phyloP scores from a whole-genome alignment of 2,329 filamentous ascomycete species.

The Aspergillus versicolor region DNA sequence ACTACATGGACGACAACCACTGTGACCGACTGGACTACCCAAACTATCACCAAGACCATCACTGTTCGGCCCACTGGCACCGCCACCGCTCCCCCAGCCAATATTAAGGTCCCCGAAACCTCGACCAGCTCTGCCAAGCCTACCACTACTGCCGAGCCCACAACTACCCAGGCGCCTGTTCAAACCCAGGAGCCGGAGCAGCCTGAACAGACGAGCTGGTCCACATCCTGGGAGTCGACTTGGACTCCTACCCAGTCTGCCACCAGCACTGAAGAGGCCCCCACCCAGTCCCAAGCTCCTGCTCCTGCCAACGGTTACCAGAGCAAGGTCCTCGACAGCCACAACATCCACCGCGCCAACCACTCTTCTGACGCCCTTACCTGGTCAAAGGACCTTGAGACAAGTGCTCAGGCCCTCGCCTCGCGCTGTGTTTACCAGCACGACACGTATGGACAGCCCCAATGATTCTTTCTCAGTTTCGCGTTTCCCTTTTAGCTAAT shows the following conservation, averaged over 20 bases:
- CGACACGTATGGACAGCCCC: constrained; percentile 59
- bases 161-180: constrained; percentile 1
- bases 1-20: constrained; percentile 18
- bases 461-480: background rate
- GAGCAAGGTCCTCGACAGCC: constrained; percentile 58
- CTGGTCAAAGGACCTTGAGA: constrained; percentile 66
- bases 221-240: background rate
- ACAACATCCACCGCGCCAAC: constrained; percentile 84
- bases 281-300: constrained; percentile 14
- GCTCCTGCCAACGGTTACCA: constrained; percentile 18
- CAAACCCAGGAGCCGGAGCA: no score
- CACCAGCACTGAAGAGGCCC: background rate
- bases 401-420: constrained; percentile 65
- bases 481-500: constrained; percentile 5
- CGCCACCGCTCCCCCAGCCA: background rate
- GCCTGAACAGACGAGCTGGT: background rate
- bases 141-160: constrained; percentile 4
- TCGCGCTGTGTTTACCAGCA: constrained; percentile 70
- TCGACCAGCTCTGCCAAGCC: background rate
- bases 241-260: constrained; percentile 12
- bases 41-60: constrained; percentile 39
- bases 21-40: constrained; percentile 33
- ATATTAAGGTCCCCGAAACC: background rate
- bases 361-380: constrained; percentile 66
- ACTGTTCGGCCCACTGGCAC: constrained; percentile 17